Evolutionary conservation across 192 early-diverging fungal species (phyloP), one percentile per base, ranked within the genome.

Genomic region (Backusella tarrabulga): DNA sequence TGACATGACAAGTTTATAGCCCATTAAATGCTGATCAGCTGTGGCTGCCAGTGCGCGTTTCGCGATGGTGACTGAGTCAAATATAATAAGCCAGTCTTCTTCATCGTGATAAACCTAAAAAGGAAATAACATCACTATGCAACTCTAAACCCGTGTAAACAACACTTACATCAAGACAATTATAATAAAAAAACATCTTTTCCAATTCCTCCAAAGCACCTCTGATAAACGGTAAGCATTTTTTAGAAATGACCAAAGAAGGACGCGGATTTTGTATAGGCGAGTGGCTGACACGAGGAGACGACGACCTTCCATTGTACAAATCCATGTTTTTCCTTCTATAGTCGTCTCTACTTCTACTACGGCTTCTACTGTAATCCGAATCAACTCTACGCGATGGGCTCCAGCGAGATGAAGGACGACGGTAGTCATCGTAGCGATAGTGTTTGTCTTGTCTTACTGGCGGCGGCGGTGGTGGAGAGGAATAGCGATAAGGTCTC

Each of bases 61-160:
- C 15, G 87, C 87, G 11, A 81, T 76, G 5, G 72, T 76, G 15
- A 78, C n/a, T 12, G 87, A 86, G 12, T 83, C 84, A 71, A 88
- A 88, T 11, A 84, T 79, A 21, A 88, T 81, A 46, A 84, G 81
- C 87, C 87, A 88, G 54, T 88, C 81, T 6, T 88, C 87, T 52
- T 78, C 84, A 81, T 88, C 84, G n/a, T 85, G 85, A 41, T 83
- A 86, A 35, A 88, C 78, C 83, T 88, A 76, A 34, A 72, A 36
- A 50, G 29, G 54, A 44, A 34, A 38, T 12, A 29, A 34, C 15
- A 44, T 7, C 41, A 6, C 4, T 41, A 34, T 38, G n/a, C 7
- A 63, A 26, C 2, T 63, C 12, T 63, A 21, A n/a, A 56, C 26
- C 4, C 38, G 11, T 12, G 14, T 15, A 44, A 44, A 44, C 12